Conservation (phyloP, 1,284 basidiomycete species). For the Ustilago hordei region DNA sequence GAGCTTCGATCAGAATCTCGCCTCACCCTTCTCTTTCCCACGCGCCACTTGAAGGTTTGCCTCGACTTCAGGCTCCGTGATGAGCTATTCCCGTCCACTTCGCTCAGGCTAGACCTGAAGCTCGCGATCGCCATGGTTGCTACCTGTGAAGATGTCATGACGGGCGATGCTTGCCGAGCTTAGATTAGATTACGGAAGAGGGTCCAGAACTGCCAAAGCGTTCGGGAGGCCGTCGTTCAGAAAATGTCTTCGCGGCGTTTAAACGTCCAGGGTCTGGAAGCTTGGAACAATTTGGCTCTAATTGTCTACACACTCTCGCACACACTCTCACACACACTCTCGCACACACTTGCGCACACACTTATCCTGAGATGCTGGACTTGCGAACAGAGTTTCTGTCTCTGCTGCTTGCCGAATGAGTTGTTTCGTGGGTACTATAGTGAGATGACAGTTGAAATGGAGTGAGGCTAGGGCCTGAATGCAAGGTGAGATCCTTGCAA, state of each 20-base stretch:
- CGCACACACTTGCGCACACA: no score
- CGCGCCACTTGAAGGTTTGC: background rate
- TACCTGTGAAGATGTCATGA: background rate
- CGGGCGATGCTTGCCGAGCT: background rate
- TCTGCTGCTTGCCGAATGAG: no score
- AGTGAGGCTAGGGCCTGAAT: no score
- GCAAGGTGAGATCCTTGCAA: no score
- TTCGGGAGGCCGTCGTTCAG: background rate
- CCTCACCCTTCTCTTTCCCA: background rate
- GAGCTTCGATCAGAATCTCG: background rate
- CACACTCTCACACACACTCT: no score
- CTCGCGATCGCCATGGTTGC: background rate
- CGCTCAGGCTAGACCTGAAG: background rate
- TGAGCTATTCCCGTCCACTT: background rate
- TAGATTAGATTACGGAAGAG: slow-evolving; percentile 1
- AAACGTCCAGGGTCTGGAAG: slow-evolving; percentile 7
- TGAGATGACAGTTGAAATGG: no score
- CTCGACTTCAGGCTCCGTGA: background rate
- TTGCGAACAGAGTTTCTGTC: no score
- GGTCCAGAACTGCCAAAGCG: background rate
- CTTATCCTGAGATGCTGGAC: no score
- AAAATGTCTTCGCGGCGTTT: background rate
- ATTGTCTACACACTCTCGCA: no score
- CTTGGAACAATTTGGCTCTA: background rate
- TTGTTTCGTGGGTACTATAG: no score